phyloP scores from a whole-genome alignment of 2,329 filamentous ascomycete genomes.

The Dactylellina parvicollis region DNA sequence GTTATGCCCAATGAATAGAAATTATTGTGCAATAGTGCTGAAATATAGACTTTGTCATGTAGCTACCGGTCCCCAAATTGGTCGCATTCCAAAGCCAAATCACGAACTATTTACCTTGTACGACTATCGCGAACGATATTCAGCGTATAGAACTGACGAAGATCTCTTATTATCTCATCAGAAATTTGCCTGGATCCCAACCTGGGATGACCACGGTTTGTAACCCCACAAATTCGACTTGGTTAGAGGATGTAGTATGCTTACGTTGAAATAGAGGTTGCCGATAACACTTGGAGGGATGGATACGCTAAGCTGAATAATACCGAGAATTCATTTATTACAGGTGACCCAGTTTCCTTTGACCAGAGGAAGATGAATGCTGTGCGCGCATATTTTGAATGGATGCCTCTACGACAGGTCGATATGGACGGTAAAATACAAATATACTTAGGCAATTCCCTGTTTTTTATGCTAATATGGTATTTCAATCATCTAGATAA shows the following conservation, averaged over 20 bases:
- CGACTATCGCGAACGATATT: constrained; percentile 70
- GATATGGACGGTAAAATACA: constrained; percentile 43
- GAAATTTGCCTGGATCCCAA: constrained; percentile 71
- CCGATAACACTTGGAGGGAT: constrained; percentile 73
- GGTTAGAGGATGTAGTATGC: too few relatives aligned
- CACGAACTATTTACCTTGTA: constrained; percentile 64
- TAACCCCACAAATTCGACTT: too few relatives aligned
- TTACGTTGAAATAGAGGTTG: constrained; percentile 64
- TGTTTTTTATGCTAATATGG: too few relatives aligned
- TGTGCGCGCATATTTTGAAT: constrained; percentile 75
- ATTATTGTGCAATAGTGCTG: too few relatives aligned
- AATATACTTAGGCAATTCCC: too few relatives aligned
- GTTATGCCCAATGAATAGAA: too few relatives aligned
- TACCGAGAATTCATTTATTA: constrained; percentile 72
- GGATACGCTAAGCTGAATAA: constrained; percentile 72
- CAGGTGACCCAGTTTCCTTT: constrained; percentile 69
- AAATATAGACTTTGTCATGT: too few relatives aligned
- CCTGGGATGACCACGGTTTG: constrained; percentile 71
- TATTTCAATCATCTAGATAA: constrained; percentile 69
- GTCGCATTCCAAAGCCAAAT: constrained; percentile 67
- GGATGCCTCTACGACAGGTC: constrained; percentile 68
- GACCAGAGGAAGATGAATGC: constrained; percentile 79
- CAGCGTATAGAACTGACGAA: constrained; percentile 70
- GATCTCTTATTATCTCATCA: constrained; percentile 69
- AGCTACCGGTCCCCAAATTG: constrained; percentile 66